Evolutionary conservation across 2,329 filamentous ascomycete species (phyloP), one percentile per base, ranked within the genome.

Genomic region (Plectosphaerella plurivora): DNA sequence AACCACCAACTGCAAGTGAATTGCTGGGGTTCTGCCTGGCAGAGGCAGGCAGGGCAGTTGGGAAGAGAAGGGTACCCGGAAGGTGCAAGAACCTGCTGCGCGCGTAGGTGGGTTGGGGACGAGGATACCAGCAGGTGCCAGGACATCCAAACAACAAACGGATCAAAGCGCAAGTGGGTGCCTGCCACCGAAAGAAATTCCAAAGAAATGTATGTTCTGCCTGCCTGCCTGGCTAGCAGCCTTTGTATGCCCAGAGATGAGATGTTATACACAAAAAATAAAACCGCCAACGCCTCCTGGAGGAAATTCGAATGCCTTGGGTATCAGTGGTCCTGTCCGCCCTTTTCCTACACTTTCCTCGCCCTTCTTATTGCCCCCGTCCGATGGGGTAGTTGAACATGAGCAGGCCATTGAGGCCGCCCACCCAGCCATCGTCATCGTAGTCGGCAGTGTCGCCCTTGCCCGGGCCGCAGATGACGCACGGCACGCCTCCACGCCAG

Each of bases 321-420:
- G 50, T 51, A 53, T 55, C 55, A 39, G 47, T 18, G 15, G 20
- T 51, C 51, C 47, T 52, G 47, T 45, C 28, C 28, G 28, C 28
- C 8, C 28, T 33, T 33, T 33, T 8, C 28, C 28, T 33, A 33
- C 28, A 33, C 28, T 33, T 33, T 33, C 11, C 11, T 12, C 28
- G 4, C 28, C 28, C 28, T 33, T 33, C 41, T 50, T 33, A 53
- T 39, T 55, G 48, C 15, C 56, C 54, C 44, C 56, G 50, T 1
- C 94, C 94, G 76, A 97, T 97, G 0, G 93, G 92, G 72, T 96
- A 90, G 68, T 99, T 99, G 68, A 97, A 99, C 73, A 99, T 99
- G 60, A 99, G 73, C 63, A 97, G 67, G 10, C 91, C 90, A 65
- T 96, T 99, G 64, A 99, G 71, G 0, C 94, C 93, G 1, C 93